A percentile compares a stretch with the other conserved stretches of the same genome.
Evolutionary conservation across 208 protist genomes (phyloP).

Genomic region (Crithidia expoeki): DNA sequence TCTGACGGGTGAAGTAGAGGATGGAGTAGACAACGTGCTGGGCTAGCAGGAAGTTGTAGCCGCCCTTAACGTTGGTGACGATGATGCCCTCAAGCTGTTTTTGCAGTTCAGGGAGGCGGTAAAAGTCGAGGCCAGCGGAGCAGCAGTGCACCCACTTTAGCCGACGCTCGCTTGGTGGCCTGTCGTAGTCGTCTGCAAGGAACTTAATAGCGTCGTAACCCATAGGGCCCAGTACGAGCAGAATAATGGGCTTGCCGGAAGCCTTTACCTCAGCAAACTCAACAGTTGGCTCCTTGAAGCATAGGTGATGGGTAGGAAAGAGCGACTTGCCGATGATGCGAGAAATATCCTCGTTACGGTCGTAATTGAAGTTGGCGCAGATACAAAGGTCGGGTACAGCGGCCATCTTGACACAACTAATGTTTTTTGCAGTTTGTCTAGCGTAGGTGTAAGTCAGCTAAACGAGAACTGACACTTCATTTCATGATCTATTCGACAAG

Average conservation of each 20-base stretch:
- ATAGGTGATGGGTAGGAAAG: constrained; percentile 28
- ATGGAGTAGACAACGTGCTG: constrained; percentile 73
- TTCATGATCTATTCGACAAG: too few relatives aligned
- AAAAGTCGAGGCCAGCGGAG: constrained; percentile 66
- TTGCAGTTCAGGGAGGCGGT: constrained; percentile 36
- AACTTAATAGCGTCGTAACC: constrained; percentile 46
- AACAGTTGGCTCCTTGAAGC: constrained; percentile 6
- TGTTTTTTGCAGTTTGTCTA: not conserved
- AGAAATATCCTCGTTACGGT: constrained; percentile 7
- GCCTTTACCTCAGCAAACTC: constrained; percentile 23
- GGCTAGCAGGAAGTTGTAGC: constrained; percentile 59
- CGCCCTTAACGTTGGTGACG: constrained; percentile 61
- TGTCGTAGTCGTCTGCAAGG: constrained; percentile 52
- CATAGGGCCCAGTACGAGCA: constrained; percentile 6
- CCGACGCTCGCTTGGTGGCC: constrained; percentile 37
- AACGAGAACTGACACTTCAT: too few relatives aligned
- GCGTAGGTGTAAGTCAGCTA: too few relatives aligned
- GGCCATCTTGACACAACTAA: not conserved
- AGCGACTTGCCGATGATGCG: constrained; percentile 18
- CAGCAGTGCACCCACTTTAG: constrained; percentile 70
- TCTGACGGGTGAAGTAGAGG: constrained; percentile 78
- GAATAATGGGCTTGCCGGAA: constrained; percentile 5
- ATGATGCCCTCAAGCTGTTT: constrained; percentile 48
- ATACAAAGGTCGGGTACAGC: constrained; percentile 27
- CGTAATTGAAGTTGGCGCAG: constrained; percentile 19